Base-by-base conservation (phyloP, 2,329 filamentous ascomycete species). In the Cadophora sp. region DNA sequence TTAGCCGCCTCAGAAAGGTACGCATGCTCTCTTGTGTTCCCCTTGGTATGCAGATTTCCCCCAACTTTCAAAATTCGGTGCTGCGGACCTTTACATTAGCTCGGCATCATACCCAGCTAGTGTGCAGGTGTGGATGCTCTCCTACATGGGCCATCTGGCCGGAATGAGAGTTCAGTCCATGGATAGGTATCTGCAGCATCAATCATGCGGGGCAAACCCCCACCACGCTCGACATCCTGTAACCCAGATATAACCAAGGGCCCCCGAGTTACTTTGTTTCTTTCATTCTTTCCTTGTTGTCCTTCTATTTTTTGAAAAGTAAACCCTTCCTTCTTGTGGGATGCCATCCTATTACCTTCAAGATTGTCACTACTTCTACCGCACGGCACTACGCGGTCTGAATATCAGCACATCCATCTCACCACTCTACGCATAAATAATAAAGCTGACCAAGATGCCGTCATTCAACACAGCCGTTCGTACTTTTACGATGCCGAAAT, bases 311-410 rank as follows among this genome's bases (percentile, higher is more conserved):
- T 26, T 60, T 16, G 27, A 37, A 64, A 43, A 58, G n/a, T 22
- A 46, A 43, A 48, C 50, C 29, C 6, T 53, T 40, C 29, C 22
- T 63, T 68, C 66, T 37, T 65, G 65, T 73, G 68, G 73, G 70
- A 97, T 97, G 92, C 92, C 92, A 84, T 81, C 86, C 76, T 95
- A 93, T 80, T 97, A 85, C 81, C 84, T 92, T 67, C 91, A 96
- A 85, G 92, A 97, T 81, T 97, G 92, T 77, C 93, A 97, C 80
- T 97, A 97, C 83, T 97, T 97, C 83, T 96, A 92, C 84, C 92
- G 92, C 84, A 97, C 91, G 80, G 92, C 92, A 78, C 83, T 97
- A 82, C 92, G 92, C 84, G 90, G 94, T 78, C 84, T 97, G 75
- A 95, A 92, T 78, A 89, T 97, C 76, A 87, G 89, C 82, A 97